Percentiles rank a stretch among this genome's conserved stretches.
Evolutionary conservation across 768 basidiomycete genomes (phyloP).

Genomic region (Kwoniella mangroviensis): DNA sequence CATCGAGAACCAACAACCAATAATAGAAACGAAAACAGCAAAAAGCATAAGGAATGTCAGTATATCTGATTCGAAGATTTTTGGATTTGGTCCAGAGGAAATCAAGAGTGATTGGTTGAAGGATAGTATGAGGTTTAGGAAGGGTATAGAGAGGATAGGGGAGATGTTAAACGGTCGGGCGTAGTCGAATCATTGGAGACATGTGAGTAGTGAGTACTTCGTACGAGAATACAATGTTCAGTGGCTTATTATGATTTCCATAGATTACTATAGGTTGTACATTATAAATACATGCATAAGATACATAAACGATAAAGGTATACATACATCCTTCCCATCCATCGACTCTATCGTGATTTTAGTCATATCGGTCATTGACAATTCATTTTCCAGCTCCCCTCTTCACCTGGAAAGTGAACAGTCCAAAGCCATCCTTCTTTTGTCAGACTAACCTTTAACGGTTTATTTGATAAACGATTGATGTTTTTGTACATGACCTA

Average conservation of each 20-base stretch:
- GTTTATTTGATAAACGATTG: neutral
- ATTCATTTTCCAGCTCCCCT: constrained; percentile 7
- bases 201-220: neutral
- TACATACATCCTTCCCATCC: no score
- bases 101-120: constrained; percentile 40
- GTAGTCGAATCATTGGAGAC: neutral
- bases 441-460: constrained; percentile 4
- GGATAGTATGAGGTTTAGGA: constrained; percentile 37
- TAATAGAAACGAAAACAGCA: neutral
- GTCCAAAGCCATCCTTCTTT: neutral
- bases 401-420: neutral
- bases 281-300: neutral
- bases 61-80: constrained; percentile 30
- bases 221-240: neutral
- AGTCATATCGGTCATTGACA: constrained; percentile 1
- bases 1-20: neutral
- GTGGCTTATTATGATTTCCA: neutral
- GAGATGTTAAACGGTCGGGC: constrained; percentile 42
- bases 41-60: constrained; percentile 2
- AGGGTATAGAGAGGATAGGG: constrained; percentile 41
- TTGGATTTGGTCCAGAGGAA: constrained; percentile 41
- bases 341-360: no score
- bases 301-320: neutral
- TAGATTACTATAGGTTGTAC: neutral
- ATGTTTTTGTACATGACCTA: constrained; percentile 7